Percentiles rank a stretch among this genome's conserved stretches.
These are phyloP conservation scores for Coemansia sp. DNA, from an alignment of 192 early-diverging fungal species.

Conservation along the genomic window DNA sequence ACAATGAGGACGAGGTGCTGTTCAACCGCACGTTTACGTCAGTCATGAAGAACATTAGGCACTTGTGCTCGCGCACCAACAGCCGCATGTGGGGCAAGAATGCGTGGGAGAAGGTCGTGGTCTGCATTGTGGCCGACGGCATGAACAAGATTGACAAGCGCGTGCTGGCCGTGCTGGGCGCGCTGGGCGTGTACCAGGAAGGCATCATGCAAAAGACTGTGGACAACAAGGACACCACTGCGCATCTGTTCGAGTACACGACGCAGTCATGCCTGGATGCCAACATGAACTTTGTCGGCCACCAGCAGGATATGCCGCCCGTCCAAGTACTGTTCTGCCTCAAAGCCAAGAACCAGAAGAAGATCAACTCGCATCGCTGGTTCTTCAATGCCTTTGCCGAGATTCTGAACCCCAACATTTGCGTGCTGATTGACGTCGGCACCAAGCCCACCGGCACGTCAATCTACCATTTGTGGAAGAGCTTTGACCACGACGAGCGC, in stretches of 20 bases:
- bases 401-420: slow-evolving; percentile 79
- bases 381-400: slow-evolving; percentile 93
- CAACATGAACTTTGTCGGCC: slow-evolving; percentile 62
- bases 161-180: slow-evolving; percentile 73
- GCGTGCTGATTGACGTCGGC: slow-evolving; percentile 90
- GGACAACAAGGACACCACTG: slow-evolving; percentile 66
- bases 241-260: slow-evolving; percentile 91
- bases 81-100: slow-evolving; percentile 79
- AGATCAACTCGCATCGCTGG: slow-evolving; percentile 95
- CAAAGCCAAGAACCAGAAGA: slow-evolving; percentile 90
- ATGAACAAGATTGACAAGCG: slow-evolving; percentile 76
- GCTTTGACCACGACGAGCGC: slow-evolving; percentile 74
- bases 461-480: slow-evolving; percentile 92
- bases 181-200: slow-evolving; percentile 76
- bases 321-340: slow-evolving; percentile 89
- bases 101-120: slow-evolving; percentile 90
- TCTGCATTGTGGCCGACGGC: slow-evolving; percentile 90
- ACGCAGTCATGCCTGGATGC: slow-evolving; percentile 68
- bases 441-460: slow-evolving; percentile 80
- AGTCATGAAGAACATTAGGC: slow-evolving; percentile 87
- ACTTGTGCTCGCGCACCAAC: slow-evolving; percentile 76
- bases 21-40: slow-evolving; percentile 87
- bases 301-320: slow-evolving; percentile 71
- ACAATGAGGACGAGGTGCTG: slow-evolving; percentile 84
- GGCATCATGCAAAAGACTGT: slow-evolving; percentile 68